Base-by-base conservation (phyloP, 2,329 filamentous ascomycete genomes). In the Trichoderma gracile region DNA sequence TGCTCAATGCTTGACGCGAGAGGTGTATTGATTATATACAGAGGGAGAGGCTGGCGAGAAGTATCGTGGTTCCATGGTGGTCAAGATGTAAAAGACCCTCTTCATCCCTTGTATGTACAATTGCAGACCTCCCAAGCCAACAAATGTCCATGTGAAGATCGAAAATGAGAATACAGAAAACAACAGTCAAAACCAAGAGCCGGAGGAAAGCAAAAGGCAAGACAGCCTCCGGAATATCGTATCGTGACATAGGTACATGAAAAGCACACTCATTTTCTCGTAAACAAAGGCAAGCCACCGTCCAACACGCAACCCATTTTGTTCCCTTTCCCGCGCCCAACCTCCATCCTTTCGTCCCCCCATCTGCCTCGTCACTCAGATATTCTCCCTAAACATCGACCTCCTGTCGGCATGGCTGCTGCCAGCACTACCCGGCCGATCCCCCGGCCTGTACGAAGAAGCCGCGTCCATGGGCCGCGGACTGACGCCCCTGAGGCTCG, bases 401-500 rank as follows among this genome's bases (percentile, higher is more conserved):
- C 84, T 83, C 75, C 89, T 81, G 78, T 89, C 88, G 9, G 84
- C 84, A n/a, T 86, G 86, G 73, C 86, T 89, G 38, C 86, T 89
- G 33, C 79, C 78, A 25, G 69, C 70, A 68, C 77, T 78, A 9
- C 75, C 76, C 64, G 77, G 76, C 12, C 65, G 49, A 15, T 73
- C 77, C 21, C 72, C 70, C 47, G 67, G 66, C 68, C 69, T 70
- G 47, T 66, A 27, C 59, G 69, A 49, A 70, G 69, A 49, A 70
- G 71, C 64, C 43, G 81, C 82, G 56, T 86, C 81, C 69, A 90
- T 85, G n/a, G 91, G 91, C 69, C 91, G 77, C 3, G 92, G 91
- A 75, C 90, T 94, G 33, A 93, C 87, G 27, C 89, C 90, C 63
- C 90, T 79, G 76, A 92, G 71, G 73, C 86, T 88, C 67, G 82